Percentiles rank a stretch among this genome's conserved stretches.
phyloP scores from a whole-genome alignment of 108 stramenopile species.

The Skeletonema grethae region DNA sequence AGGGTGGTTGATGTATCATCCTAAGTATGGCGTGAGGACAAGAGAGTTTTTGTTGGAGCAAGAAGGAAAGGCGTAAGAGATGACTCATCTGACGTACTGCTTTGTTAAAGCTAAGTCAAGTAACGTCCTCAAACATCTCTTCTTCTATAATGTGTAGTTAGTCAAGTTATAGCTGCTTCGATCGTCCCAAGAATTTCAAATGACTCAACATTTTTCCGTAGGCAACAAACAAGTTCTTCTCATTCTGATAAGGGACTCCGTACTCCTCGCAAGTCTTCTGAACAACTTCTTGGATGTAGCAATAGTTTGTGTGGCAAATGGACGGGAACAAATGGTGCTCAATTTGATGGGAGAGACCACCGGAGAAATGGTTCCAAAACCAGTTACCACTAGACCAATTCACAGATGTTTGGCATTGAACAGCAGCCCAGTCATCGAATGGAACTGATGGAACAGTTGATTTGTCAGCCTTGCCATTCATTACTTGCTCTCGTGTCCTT shows the following conservation, averaged over 20 bases:
- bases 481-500: constrained; percentile 43
- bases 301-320: constrained; percentile 72
- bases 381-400: constrained; percentile 66
- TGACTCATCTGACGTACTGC: not conserved
- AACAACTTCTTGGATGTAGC: constrained; percentile 60
- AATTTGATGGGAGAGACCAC: constrained; percentile 89
- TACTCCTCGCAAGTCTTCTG: constrained; percentile 59
- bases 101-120: not conserved
- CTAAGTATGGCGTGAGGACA: constrained; percentile 54
- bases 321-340: constrained; percentile 90
- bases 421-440: constrained; percentile 78
- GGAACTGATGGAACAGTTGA: constrained; percentile 32
- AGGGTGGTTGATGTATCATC: constrained; percentile 77
- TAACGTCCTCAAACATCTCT: not conserved
- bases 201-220: constrained; percentile 61
- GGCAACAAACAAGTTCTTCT: constrained; percentile 44
- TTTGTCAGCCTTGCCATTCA: constrained; percentile 25
- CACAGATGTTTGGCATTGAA: constrained; percentile 81
- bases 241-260: constrained; percentile 62
- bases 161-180: constrained; percentile 9
- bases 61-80: not conserved
- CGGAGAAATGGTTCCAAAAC: constrained; percentile 80
- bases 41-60: constrained; percentile 12
- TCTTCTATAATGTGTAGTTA: not conserved
- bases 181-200: constrained; percentile 52